phyloP scores from a whole-genome alignment of 116 monocot genomes.

The Dioscorea cayenensis region DNA sequence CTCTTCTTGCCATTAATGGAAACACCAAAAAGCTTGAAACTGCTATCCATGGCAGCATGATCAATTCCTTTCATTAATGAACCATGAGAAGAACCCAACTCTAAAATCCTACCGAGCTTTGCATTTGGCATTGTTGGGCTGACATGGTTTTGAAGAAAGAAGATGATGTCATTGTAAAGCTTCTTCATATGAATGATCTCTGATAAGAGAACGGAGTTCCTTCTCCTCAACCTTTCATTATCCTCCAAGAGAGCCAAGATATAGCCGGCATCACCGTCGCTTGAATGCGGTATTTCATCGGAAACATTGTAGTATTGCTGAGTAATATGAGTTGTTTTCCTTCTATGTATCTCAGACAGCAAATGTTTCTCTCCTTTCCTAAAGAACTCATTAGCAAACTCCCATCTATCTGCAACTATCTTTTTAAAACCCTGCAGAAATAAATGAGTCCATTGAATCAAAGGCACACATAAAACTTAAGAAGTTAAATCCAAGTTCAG shows the following conservation, averaged over 20 bases:
- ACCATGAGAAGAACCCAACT: conserved; percentile 8
- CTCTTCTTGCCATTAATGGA: conserved; percentile 42
- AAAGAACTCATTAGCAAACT: conserved; percentile 93
- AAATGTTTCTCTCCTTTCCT: conserved; percentile 74
- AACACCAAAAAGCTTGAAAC: conserved; percentile 57
- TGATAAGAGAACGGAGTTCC: conserved; percentile 66
- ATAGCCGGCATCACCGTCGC: conserved; percentile 10
- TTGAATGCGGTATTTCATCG: conserved; percentile 5
- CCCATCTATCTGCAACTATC: conserved; percentile 87
- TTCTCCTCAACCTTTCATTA: conserved; percentile 73
- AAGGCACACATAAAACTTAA: not conserved
- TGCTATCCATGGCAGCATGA: not conserved
- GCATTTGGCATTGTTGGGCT: conserved; percentile 17
- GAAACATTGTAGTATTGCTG: conserved; percentile 12
- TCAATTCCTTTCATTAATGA: not conserved
- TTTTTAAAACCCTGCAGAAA: conserved; percentile 75
- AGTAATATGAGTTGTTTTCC: conserved; percentile 49
- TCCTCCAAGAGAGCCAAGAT: conserved; percentile 70
- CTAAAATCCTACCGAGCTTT: conserved; percentile 21
- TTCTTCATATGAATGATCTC: conserved; percentile 90
- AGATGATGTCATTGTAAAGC: conserved; percentile 85
- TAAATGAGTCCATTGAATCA: not conserved
- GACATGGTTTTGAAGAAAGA: conserved; percentile 80
- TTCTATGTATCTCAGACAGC: conserved; percentile 74
- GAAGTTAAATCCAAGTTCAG: not conserved